These are phyloP conservation scores for Eucalyptus sp. DNA, from an alignment of 345 rosid species.

Conservation along the genomic window DNA sequence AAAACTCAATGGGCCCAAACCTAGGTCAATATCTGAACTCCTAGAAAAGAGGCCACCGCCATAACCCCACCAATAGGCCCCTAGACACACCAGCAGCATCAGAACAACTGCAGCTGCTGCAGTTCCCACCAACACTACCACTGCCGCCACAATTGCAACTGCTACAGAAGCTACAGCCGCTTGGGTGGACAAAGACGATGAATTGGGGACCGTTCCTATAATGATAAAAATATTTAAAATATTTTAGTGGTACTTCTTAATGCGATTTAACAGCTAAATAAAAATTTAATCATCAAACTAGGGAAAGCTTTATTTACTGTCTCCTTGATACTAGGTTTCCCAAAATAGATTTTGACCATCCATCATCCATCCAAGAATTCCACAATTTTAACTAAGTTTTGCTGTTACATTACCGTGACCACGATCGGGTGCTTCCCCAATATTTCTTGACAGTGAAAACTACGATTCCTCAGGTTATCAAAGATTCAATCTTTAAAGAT, in stretches of 20 bases:
- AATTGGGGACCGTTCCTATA: conserved; percentile 83
- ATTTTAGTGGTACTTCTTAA: not conserved
- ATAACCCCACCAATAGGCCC: conserved; percentile 74
- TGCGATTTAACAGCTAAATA: not conserved
- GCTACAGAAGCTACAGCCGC: conserved; percentile 64
- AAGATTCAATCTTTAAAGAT: not conserved
- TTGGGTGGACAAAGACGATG: conserved; percentile 73
- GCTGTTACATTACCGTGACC: not conserved
- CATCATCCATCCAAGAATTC: not conserved
- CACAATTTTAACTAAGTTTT: not conserved
- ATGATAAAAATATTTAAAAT: conserved; percentile 53
- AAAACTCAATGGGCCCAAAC: conserved; percentile 26
- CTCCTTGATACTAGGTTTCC: not conserved
- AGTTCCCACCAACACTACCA: conserved; percentile 58
- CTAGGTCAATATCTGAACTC: conserved; percentile 45
- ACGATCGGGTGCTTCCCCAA: not conserved
- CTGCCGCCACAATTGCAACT: conserved; percentile 67
- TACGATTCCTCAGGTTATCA: not conserved
- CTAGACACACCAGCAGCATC: conserved; percentile 63
- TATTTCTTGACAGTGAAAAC: not conserved
- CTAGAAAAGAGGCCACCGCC: conserved; percentile 62
- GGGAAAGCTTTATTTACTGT: not conserved
- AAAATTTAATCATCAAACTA: not conserved
- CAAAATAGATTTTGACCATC: not conserved
- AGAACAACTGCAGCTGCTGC: conserved; percentile 60